Percentiles rank a stretch among this genome's conserved stretches.
Evolutionary conservation across 176 grass and related monocot genomes (phyloP).

Genomic region (Paspalum vaginatum): DNA sequence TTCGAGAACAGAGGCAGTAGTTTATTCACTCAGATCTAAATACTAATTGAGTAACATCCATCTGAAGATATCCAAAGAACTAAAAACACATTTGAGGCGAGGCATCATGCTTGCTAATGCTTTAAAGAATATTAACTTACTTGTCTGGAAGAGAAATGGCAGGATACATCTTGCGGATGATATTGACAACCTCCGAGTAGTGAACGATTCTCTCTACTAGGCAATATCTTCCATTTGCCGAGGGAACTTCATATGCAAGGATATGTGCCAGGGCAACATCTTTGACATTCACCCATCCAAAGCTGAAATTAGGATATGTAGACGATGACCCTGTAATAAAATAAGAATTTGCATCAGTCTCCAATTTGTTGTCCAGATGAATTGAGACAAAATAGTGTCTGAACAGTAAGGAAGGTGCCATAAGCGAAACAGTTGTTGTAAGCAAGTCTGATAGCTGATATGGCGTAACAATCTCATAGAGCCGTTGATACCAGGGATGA

Average conservation of each 20-base stretch:
- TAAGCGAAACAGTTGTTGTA: background rate
- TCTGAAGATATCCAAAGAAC: background rate
- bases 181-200: slow-evolving; percentile 41
- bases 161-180: slow-evolving; percentile 43
- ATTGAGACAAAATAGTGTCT: background rate
- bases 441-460: background rate
- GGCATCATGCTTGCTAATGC: background rate
- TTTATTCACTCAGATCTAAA: background rate
- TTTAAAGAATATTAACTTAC: slow-evolving; percentile 45
- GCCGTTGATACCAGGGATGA: background rate
- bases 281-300: slow-evolving; percentile 58
- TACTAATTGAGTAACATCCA: background rate
- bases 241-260: slow-evolving; percentile 59
- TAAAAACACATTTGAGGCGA: background rate
- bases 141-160: slow-evolving; percentile 40
- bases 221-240: slow-evolving; percentile 57
- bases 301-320: slow-evolving; percentile 48
- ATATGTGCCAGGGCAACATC: slow-evolving; percentile 67
- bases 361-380: background rate
- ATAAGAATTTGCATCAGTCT: slow-evolving; percentile 1
- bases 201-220: slow-evolving; percentile 57
- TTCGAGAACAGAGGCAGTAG: too few species aligned
- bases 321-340: slow-evolving; percentile 45
- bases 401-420: slow-evolving; percentile 18
- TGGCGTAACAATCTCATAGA: background rate